Base-by-base conservation (phyloP, 139 green algal genomes). In the Astrephomene gubernaculifera region DNA sequence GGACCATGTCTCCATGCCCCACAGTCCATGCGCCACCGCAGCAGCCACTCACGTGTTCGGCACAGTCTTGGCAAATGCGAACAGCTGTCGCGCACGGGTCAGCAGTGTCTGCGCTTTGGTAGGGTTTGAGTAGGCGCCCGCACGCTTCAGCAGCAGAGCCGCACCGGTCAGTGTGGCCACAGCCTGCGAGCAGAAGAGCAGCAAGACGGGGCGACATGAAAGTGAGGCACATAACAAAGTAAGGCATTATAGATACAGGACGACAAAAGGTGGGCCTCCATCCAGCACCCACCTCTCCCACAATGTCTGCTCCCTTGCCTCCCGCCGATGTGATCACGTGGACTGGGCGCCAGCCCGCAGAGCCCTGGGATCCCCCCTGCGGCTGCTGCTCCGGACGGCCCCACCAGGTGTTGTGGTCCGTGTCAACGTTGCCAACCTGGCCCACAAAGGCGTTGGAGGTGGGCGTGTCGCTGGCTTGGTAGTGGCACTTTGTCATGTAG, bases 331-430 rank as follows among this genome's bases (percentile, higher is more conserved):
- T 74, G 54, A 85, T 71, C 27, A 63, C 0, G 63, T 75, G 54
- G 33, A 76, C 79, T 12, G 79, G 79, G 31, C 79, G 79, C 43
- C 44, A 85, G 43, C 63, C 79, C 2, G 44, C 21, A 2, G 4
- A 33, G 45, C 71, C 71, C 71, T 67, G 21, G 31, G 33, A n/a
- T n/a, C 71, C 71, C 14, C 41, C 35, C 64, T 75, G 63, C 27
- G 79, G 79, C 65, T 85, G 63, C 64, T 85, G 44, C 79, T 85
- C 79, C 0, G 79, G 79, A 1, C 79, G 79, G 43, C 79, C 79
- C 79, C 79, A 85, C 9, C 29, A 52, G 31, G 43, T 35, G 44
- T 52, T 31, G 79, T 85, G 79, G 35, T 85, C 79, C 27, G 79
- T 75, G 63, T 35, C 27, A 4, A 27, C 63, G 31, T 85, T 64